Base-by-base conservation (phyloP, 768 basidiomycete genomes). In the Suillus paluster region DNA sequence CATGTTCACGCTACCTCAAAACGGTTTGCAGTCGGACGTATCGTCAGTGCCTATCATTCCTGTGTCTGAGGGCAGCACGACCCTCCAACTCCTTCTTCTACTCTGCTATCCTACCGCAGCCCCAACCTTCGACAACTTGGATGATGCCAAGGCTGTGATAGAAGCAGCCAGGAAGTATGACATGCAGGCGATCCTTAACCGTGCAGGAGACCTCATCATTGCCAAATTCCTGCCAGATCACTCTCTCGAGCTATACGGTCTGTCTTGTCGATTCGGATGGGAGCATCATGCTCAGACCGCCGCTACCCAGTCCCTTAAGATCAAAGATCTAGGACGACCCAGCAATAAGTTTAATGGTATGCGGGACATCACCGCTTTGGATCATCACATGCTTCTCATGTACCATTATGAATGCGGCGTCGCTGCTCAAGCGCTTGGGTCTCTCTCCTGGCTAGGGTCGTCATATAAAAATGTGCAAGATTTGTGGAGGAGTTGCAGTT, bases 321-420 rank as follows among this genome's bases (percentile, higher is more conserved):
- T 57, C 23, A 30, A 56, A 25, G 39, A 58, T 33, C 41, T 63
- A 15, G 57, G 58, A 3, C 52, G 52, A 15, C 44, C 62, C 23
- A 52, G 21, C 39, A 36, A 55, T 30, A 77, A 75, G 61, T 70
- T 68, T 17, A 64, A 75, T 19, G 81, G 82, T 64, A 72, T 83
- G 23, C 77, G 76, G 59, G 71, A 74, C 48, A 79, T 83, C 60
- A 74, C 77, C 1, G 81, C 75, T 6, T 79, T 76, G 12, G 75
- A 74, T 38, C 76, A 79, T 59, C 73, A 77, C 68, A 78, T 77
- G 30, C 71, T 83, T 39, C 76, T 79, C 50, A 71, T 77, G 38
- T 83, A 82, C 64, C 80, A 81, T 65, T 69, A 71, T 41, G 59
- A 69, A 36, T 81, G 81, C 63, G 79, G 77, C 8, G 72, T 42